These are phyloP conservation scores for Fusarium sp. DNA, from an alignment of 2,329 filamentous ascomycete genomes.

Conservation along the genomic window DNA sequence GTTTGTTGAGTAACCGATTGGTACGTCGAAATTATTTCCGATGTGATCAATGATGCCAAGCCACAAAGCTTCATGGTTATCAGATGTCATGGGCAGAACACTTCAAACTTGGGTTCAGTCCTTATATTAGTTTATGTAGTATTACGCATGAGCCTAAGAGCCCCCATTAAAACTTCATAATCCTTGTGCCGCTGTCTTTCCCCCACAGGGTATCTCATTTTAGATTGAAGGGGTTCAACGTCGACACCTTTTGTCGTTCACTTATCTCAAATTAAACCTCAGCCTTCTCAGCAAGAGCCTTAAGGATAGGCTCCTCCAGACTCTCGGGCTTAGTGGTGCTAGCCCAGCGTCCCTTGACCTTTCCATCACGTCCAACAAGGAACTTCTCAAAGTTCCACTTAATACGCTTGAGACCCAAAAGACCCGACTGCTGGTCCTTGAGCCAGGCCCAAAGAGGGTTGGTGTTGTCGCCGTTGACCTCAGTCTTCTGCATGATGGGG, in stretches of 20 bases:
- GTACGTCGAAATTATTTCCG: not conserved
- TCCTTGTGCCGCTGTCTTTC: not conserved
- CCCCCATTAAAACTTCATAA: conserved; percentile 13
- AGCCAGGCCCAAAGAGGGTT: conserved; percentile 84
- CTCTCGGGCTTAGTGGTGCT: conserved; percentile 87
- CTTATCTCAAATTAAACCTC: conserved; percentile 17
- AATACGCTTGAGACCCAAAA: conserved; percentile 88
- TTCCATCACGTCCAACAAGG: conserved; percentile 84
- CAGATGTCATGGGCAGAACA: not conserved
- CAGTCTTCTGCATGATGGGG: conserved; percentile 89
- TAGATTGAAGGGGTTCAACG: conserved; percentile 15
- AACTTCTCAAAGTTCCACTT: conserved; percentile 99
- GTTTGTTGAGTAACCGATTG: not conserved
- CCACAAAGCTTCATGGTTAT: not conserved
- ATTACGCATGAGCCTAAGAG: conserved; percentile 6
- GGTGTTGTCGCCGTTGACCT: conserved; percentile 89
- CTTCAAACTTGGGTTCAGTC: not conserved
- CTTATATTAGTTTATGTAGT: conserved; percentile 23
- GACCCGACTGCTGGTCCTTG: conserved; percentile 78
- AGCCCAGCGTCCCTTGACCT: conserved; percentile 87
- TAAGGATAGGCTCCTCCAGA: conserved; percentile 79
- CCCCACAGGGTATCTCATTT: conserved; percentile 37
- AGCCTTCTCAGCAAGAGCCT: conserved; percentile 66
- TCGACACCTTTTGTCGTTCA: not conserved
- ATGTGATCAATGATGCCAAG: not conserved